Conservation (phyloP, 2,329 filamentous ascomycete genomes). For the Erysiphe pulchra region DNA sequence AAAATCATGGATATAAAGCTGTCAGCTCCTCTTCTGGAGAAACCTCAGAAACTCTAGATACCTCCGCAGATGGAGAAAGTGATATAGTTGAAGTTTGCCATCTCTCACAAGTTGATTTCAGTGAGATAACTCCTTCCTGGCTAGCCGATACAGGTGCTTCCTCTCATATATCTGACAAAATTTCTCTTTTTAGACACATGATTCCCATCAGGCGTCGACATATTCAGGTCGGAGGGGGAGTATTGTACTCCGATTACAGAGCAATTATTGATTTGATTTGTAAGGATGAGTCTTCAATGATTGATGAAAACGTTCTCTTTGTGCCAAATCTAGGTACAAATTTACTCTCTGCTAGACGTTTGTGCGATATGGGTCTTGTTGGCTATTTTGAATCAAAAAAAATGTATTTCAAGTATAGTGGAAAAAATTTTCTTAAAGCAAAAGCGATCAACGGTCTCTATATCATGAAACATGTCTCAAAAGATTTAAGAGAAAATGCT, state of each 20-base stretch:
- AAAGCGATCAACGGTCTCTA: not conserved
- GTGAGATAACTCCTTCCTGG: not conserved
- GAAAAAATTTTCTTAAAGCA: not conserved
- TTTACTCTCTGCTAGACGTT: not conserved
- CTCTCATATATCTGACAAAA: not conserved
- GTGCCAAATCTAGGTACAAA: not conserved
- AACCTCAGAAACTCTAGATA: not conserved
- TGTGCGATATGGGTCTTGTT: not conserved
- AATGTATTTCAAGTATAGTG: not conserved
- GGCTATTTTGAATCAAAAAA: not conserved
- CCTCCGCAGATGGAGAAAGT: not conserved
- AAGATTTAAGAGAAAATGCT: not conserved
- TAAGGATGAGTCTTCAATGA: not conserved
- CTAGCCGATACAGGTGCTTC: not conserved
- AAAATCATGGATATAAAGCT: not conserved
- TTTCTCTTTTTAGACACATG: not conserved
- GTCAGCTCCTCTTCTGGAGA: not conserved
- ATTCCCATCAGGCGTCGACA: not conserved
- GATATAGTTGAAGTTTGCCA: not conserved
- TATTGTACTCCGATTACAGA: not conserved
- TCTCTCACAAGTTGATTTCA: not conserved
- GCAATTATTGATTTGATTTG: not conserved
- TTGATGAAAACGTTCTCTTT: not conserved
- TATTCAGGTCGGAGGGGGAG: not conserved
- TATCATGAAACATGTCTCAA: not conserved